Conservation (phyloP, 1,284 basidiomycete species). For the Taiwanofungus camphoratus region DNA sequence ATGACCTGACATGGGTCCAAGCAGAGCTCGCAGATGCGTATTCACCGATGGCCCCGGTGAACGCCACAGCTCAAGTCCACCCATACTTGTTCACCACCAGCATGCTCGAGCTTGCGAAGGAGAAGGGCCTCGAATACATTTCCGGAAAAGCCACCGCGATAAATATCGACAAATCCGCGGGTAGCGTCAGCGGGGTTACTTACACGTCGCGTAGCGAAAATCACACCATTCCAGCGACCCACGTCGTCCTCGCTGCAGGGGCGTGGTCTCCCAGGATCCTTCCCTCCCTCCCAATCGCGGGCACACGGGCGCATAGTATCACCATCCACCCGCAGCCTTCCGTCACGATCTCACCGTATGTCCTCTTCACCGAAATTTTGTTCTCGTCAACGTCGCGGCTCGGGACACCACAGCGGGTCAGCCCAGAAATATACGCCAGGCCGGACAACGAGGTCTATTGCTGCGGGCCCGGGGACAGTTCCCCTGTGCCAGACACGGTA, state of each 20-base stretch:
- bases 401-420: slow-evolving; percentile 23
- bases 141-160: slow-evolving; percentile 40
- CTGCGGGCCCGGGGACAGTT: slow-evolving; percentile 62
- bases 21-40: slow-evolving; percentile 55
- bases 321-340: slow-evolving; percentile 42
- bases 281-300: slow-evolving; percentile 47
- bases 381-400: slow-evolving; percentile 21
- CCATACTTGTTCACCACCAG: slow-evolving; percentile 76
- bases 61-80: slow-evolving; percentile 75
- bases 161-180: slow-evolving; percentile 25
- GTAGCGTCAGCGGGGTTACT: slow-evolving; percentile 47
- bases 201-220: slow-evolving; percentile 32
- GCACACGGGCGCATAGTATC: slow-evolving; percentile 65
- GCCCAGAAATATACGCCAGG: slow-evolving; percentile 68
- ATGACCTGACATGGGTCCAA: slow-evolving; percentile 59
- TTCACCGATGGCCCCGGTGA: slow-evolving; percentile 51
- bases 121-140: slow-evolving; percentile 44
- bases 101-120: slow-evolving; percentile 65
- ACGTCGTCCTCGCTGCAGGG: slow-evolving; percentile 76
- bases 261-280: slow-evolving; percentile 76
- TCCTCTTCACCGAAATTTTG: slow-evolving; percentile 59
- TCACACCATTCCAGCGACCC: slow-evolving; percentile 44
- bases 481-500: slow-evolving; percentile 50
- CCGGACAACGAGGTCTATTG: slow-evolving; percentile 65
- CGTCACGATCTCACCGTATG: slow-evolving; percentile 51